Evolutionary conservation across 129 eudicot genomes (phyloP).

Genomic region (Scalesia atractyloides): DNA sequence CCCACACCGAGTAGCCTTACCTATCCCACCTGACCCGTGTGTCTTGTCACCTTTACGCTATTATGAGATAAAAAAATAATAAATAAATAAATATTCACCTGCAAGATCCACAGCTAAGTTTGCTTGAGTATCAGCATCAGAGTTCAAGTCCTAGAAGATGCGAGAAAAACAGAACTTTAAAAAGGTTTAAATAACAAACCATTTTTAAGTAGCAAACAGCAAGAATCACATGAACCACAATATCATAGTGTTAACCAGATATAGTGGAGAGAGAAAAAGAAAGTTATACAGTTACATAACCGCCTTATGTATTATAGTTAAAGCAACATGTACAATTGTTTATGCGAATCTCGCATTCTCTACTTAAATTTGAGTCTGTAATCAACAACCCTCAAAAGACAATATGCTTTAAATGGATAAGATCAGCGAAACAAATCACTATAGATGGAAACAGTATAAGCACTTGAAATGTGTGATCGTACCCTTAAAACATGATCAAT

Average conservation of each 20-base stretch:
- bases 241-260: neutral
- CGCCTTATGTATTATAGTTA: neutral
- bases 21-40: neutral
- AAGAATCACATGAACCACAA: neutral
- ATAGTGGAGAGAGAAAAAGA: neutral
- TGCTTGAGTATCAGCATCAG: slow-evolving; percentile 95
- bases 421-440: neutral
- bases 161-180: neutral
- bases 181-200: neutral
- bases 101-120: slow-evolving; percentile 82
- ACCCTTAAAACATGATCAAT: slow-evolving; percentile 88
- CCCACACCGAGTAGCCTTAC: too few species aligned
- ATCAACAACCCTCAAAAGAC: neutral
- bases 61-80: neutral
- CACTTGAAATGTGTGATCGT: slow-evolving; percentile 18
- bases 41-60: neutral
- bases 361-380: neutral
- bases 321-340: neutral
- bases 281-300: neutral
- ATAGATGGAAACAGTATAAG: neutral
- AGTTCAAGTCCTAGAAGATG: slow-evolving; percentile 57
- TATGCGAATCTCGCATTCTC: neutral
- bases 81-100: slow-evolving; percentile 40
- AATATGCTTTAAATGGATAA: neutral
- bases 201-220: neutral